Percentiles rank a stretch among this genome's conserved stretches.
These are phyloP conservation scores for Blastocystis sp. DNA, from an alignment of 352 stramenopile genomes.

Conservation along the genomic window DNA sequence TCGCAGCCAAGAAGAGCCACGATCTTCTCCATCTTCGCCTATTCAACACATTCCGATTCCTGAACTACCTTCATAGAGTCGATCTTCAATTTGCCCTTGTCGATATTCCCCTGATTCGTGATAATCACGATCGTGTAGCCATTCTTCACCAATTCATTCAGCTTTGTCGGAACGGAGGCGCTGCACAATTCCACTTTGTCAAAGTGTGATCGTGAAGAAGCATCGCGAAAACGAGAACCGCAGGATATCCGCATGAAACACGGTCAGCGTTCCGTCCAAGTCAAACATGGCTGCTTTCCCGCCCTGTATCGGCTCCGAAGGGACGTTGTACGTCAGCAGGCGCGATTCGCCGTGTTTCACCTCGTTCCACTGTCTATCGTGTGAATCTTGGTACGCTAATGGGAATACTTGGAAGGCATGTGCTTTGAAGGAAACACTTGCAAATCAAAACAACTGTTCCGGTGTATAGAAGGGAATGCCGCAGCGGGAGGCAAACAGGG, in stretches of 20 bases:
- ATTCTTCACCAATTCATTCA: conserved; percentile 26
- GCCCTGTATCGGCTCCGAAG: background rate
- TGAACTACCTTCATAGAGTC: background rate
- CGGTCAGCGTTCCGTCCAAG: conserved; percentile 47
- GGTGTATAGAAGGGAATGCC: conserved; percentile 79
- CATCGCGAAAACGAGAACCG: background rate
- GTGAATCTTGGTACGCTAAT: background rate
- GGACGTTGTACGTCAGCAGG: conserved; percentile 31
- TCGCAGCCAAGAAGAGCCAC: conserved; percentile 1
- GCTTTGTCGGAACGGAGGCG: background rate
- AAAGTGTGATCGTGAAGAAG: conserved; percentile 7
- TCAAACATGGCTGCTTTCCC: conserved; percentile 58
- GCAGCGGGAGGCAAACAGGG: conserved; percentile 84
- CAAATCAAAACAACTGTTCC: conserved; percentile 77
- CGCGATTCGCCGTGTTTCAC: background rate
- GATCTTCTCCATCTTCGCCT: conserved; percentile 59
- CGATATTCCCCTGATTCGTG: conserved; percentile 36
- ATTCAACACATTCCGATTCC: background rate
- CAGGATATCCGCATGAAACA: conserved; percentile 35
- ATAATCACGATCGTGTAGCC: conserved; percentile 37
- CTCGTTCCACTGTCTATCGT: conserved; percentile 47
- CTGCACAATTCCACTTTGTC: conserved; percentile 4
- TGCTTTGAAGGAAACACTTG: background rate
- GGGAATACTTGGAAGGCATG: conserved; percentile 4
- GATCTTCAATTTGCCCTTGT: conserved; percentile 1